Base-by-base conservation (phyloP, 257 asterid genomes). In the Misopates orontium region DNA sequence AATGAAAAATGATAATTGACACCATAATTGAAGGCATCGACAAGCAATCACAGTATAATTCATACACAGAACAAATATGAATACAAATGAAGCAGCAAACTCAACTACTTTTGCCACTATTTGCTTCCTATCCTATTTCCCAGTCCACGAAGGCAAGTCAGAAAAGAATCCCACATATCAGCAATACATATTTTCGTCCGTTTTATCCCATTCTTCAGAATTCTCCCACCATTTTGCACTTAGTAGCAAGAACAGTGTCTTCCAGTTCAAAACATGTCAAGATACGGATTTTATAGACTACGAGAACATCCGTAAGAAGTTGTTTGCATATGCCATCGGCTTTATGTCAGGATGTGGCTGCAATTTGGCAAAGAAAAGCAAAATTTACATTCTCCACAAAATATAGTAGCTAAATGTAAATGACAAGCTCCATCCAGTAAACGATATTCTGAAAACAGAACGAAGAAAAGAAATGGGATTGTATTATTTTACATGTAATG, bases 241-340 rank as follows among this genome's bases (percentile, higher is more conserved):
- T 56, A 36, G 54, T 47, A 48, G 79, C 67, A 65, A 69, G 54
- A 66, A 65, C 60, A 11, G 65, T 15, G 24, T 31, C 62, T 72
- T 53, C 69, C 71, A 68, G 52, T 53, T 52, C 69, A 61, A 28
- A 51, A 58, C 52, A 36, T 22, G 59, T 67, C 42, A 11, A 31
- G 76, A 40, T 57, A 53, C 50, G 71, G 56, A 32, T 18, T 24
- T 13, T 24, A 23, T 42, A 70, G 75, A 70, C 63, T 70, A 92
- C 8, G 88, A 77, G 79, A 89, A 87, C 97, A 92, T 81, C 32
- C 93, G 71, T 32, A 92, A 81, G 84, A 92, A 92, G 86, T 92
- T 92, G 83, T 82, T 89, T 15, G 98, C 98, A 36, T 92, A 92
- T 8, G 98, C 98, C 98, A 92, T 92, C 7, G 98, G 97, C 80